phyloP scores from a whole-genome alignment of 108 stramenopile genomes.

The Fistulifera solaris region DNA sequence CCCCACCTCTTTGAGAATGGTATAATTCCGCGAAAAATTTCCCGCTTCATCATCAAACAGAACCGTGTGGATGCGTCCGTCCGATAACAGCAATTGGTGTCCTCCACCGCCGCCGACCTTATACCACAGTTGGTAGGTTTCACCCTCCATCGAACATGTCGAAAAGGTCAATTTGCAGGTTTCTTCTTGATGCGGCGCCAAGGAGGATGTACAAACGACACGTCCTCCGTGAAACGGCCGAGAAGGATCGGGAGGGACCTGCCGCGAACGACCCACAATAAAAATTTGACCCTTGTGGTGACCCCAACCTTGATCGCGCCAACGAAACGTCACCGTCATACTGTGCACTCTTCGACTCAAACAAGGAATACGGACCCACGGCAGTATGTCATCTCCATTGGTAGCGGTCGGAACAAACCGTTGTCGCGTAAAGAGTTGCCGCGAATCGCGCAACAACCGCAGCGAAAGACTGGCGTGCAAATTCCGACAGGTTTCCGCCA shows the following conservation, averaged over 20 bases:
- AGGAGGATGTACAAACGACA: background rate
- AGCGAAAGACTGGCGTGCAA: background rate
- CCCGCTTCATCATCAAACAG: slow-evolving; percentile 14
- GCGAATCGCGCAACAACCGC: background rate
- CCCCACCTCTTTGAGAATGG: background rate
- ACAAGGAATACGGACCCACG: slow-evolving; percentile 1
- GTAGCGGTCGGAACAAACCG: background rate
- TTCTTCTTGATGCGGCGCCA: slow-evolving; percentile 9
- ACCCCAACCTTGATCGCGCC: slow-evolving; percentile 21
- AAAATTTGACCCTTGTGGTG: slow-evolving; percentile 8
- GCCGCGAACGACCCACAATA: background rate
- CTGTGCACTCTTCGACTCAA: slow-evolving; percentile 9
- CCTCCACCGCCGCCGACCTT: slow-evolving; percentile 14
- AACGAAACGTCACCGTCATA: background rate
- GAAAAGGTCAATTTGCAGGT: slow-evolving; percentile 1
- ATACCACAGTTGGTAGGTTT: slow-evolving; percentile 10
- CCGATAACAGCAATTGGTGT: slow-evolving; percentile 5
- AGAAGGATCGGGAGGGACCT: background rate
- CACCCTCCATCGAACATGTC: slow-evolving; percentile 4
- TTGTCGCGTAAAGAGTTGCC: background rate
- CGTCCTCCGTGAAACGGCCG: slow-evolving; percentile 4
- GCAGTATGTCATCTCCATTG: background rate
- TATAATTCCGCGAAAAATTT: slow-evolving; percentile 6
- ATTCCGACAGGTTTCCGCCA: slow-evolving; percentile 1
- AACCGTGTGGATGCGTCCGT: slow-evolving; percentile 4